phyloP scores from a whole-genome alignment of 306 rosid species.

The Quercus aquifolioides region DNA sequence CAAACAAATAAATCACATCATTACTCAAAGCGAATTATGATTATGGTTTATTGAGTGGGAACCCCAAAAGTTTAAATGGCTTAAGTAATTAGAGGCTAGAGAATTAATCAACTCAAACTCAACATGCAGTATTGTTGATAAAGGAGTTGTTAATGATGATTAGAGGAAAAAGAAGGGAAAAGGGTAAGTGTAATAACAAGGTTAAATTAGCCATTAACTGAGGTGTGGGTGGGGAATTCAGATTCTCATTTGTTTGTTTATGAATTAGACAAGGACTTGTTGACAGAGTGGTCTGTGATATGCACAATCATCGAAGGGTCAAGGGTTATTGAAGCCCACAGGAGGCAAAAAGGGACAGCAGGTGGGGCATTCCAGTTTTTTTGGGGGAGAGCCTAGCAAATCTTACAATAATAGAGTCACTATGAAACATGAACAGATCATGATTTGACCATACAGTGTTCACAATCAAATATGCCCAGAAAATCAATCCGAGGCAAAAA shows the following conservation, averaged over 20 bases:
- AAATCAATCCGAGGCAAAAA: constrained; percentile 21
- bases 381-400: constrained; percentile 29
- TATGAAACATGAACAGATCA: constrained; percentile 22
- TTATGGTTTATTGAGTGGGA: neutral
- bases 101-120: neutral
- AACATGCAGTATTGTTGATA: neutral
- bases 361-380: constrained; percentile 46
- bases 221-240: constrained; percentile 28
- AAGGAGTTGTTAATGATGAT: constrained; percentile 25
- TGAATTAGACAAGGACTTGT: constrained; percentile 58
- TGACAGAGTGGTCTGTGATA: constrained; percentile 64
- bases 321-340: constrained; percentile 77
- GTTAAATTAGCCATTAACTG: constrained; percentile 43
- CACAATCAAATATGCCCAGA: constrained; percentile 34
- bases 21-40: constrained; percentile 16
- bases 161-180: constrained; percentile 28
- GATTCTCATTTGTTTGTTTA: constrained; percentile 67
- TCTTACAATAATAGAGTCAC: constrained; percentile 62
- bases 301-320: constrained; percentile 68
- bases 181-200: constrained; percentile 35
- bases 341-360: constrained; percentile 58
- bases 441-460: constrained; percentile 59
- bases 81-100: constrained; percentile 7
- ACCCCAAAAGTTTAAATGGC: constrained; percentile 19
- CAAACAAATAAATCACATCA: neutral